Base-by-base conservation (phyloP, 805 yeast genomes). In the Scheffersomyces lignosus region DNA sequence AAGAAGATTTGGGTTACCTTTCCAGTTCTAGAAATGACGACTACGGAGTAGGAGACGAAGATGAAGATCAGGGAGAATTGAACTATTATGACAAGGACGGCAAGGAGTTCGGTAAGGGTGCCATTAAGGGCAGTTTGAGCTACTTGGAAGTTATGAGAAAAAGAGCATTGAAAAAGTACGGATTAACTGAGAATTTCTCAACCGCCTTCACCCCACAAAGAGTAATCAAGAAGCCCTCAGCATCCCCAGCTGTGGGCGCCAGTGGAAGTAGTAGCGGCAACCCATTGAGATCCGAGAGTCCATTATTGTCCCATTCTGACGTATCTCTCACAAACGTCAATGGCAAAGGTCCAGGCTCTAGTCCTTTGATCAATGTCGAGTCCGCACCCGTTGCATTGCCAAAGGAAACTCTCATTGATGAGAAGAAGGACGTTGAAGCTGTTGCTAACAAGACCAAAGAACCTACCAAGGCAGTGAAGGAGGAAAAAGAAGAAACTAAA, bases 61-160 rank as follows among this genome's bases (percentile, higher is more conserved):
- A 69, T 36, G 74, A 66, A 45, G 72, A 58, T 30, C 60, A 64
- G 43, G 75, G 75, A 5, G 73, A 70, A 42, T 66, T 70, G 36
- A 41, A 51, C 16, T 70, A 57, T 42, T 59, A 45, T 36, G 74
- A 70, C 41, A 56, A 58, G 37, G 67, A 57, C 27, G 60, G 61
- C 5, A 52, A 55, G 13, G 73, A 67, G 48, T 66, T 69, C 30
- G 59, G 60, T 27, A 51, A 51, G 29, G 54, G 54, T 3, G 33
- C 47, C 8, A 39, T 44, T 26, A 52, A 48, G 31, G 62, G 60
- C 8, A 40, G 35, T 15, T 47, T 63, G n/a, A 52, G 58, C n/a
- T 70, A 69, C 47, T 53, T 70, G 28, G 75, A 70, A 25, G 66
- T 66, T 7, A 58, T 64, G 48, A 70, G 66, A 51, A 62, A 59